Conservation (phyloP, 78 protist species). For the Monocercomonoides exilis region DNA sequence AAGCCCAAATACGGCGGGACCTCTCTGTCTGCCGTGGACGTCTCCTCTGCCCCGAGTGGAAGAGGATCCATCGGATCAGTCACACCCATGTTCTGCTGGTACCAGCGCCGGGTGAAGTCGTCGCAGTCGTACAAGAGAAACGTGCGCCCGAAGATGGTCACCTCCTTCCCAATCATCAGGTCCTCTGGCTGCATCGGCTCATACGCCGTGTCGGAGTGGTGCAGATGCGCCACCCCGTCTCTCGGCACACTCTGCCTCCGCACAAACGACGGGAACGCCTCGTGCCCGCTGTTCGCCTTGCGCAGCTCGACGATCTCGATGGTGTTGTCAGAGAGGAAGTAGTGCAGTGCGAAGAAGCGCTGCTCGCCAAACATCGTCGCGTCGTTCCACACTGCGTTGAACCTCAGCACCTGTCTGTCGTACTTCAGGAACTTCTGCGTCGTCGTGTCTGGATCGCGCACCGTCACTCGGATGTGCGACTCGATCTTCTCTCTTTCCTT, state of each 20-base stretch:
- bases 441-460: not conserved
- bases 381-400: constrained; percentile 31
- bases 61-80: not conserved
- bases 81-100: constrained; percentile 9
- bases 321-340: constrained; percentile 34
- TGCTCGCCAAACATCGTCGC: constrained; percentile 24
- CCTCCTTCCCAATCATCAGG: not conserved
- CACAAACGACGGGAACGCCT: not conserved
- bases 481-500: not conserved
- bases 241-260: not conserved
- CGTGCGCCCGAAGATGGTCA: constrained; percentile 21
- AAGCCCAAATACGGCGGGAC: constrained; percentile 34
- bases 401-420: constrained; percentile 26
- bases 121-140: constrained; percentile 35
- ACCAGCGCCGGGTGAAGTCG: constrained; percentile 4
- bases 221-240: not conserved
- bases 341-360: constrained; percentile 23
- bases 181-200: not conserved
- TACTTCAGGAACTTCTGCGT: not conserved
- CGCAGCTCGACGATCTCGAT: constrained; percentile 21
- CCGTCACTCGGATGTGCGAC: constrained; percentile 4
- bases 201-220: not conserved
- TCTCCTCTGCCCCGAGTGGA: not conserved
- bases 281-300: not conserved
- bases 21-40: not conserved